Evolutionary conservation across 2,329 filamentous ascomycete species (phyloP).

Genomic region (Calonectria pteridis): DNA sequence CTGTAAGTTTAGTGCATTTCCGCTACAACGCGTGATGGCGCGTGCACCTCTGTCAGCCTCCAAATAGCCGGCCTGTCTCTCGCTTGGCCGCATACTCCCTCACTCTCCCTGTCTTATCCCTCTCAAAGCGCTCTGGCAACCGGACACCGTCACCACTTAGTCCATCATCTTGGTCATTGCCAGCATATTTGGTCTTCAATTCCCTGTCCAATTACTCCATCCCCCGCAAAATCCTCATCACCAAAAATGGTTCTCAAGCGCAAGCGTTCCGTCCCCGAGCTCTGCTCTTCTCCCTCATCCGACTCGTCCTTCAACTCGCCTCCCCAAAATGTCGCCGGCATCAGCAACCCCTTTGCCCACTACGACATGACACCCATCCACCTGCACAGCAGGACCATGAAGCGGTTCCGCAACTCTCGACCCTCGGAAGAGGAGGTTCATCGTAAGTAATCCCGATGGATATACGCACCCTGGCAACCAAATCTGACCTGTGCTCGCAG

Average conservation of each 20-base stretch:
- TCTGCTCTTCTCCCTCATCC: slow-evolving; percentile 61
- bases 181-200: not conserved
- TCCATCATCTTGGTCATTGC: not conserved
- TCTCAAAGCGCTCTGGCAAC: not conserved
- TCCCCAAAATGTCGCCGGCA: slow-evolving; percentile 46
- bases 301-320: slow-evolving; percentile 57
- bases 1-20: slow-evolving; percentile 1
- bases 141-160: not conserved
- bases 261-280: slow-evolving; percentile 72
- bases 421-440: slow-evolving; percentile 69
- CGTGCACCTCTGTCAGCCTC: slow-evolving; percentile 28
- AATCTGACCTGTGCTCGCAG: slow-evolving; percentile 50
- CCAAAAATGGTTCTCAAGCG: slow-evolving; percentile 65
- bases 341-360: slow-evolving; percentile 48
- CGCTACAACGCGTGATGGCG: slow-evolving; percentile 32
- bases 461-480: not conserved
- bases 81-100: slow-evolving; percentile 12
- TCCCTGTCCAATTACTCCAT: not conserved
- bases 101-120: slow-evolving; percentile 10
- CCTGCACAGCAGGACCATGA: slow-evolving; percentile 69
- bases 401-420: slow-evolving; percentile 70
- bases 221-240: not conserved
- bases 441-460: slow-evolving; percentile 55
- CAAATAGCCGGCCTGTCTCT: slow-evolving; percentile 14
- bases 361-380: slow-evolving; percentile 55